Conservation (phyloP, 192 early-diverging fungal genomes). For the Phlyctochytrium planicorne region DNA sequence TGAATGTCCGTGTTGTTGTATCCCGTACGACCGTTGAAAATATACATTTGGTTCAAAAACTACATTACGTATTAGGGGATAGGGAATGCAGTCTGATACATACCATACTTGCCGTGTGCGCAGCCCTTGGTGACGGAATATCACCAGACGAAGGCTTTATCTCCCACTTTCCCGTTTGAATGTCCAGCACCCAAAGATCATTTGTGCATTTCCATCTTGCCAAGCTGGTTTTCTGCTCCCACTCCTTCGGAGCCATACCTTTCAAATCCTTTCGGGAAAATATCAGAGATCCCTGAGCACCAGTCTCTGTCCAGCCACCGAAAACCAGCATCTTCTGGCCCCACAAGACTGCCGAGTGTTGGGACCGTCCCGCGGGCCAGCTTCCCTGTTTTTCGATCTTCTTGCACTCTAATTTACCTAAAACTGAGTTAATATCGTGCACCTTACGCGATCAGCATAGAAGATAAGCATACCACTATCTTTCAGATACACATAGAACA, state of each 20-base stretch:
- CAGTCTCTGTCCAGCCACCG: conserved; percentile 7
- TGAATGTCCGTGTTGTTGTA: conserved; percentile 4
- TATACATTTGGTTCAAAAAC: conserved; percentile 8
- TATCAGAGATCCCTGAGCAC: not conserved
- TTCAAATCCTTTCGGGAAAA: not conserved
- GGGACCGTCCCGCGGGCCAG: not conserved
- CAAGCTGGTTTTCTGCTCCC: not conserved
- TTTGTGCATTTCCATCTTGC: not conserved
- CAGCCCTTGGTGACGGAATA: not conserved
- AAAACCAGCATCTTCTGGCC: not conserved
- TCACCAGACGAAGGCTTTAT: not conserved
- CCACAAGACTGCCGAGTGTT: not conserved
- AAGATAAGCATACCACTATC: too few relatives aligned
- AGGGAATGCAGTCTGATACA: not conserved
- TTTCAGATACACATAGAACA: too few relatives aligned
- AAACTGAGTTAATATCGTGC: too few relatives aligned
- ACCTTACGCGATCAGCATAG: too few relatives aligned
- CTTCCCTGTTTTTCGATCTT: not conserved
- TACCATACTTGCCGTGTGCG: not conserved
- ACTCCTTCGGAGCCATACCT: not conserved
- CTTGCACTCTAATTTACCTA: not conserved
- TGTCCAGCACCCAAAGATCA: conserved; percentile 1
- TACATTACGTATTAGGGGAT: not conserved
- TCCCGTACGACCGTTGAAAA: not conserved
- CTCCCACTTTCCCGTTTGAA: not conserved